Evolutionary conservation across 768 basidiomycete species (phyloP), one percentile per base, ranked within the genome.

Genomic region (Xanthoconium stramineum): DNA sequence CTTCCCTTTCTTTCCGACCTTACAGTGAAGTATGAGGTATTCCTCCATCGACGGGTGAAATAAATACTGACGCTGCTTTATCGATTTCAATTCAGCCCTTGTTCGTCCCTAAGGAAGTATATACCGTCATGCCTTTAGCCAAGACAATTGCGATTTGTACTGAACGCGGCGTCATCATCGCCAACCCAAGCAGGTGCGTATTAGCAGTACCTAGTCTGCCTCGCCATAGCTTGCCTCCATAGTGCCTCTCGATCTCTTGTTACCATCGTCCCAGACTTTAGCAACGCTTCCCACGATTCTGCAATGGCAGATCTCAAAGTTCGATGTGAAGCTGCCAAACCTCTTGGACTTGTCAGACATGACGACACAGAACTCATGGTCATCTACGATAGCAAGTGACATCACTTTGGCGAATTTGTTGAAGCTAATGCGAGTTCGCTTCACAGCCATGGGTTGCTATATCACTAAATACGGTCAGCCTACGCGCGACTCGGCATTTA

Each of bases 381-480:
- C 13, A 68, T 94, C 37, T 94, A 86, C 60, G 88, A 94, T 59
- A 79, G 91, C 88, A 53, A 64, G 85, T 66, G 47, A 30, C 46
- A 28, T 42, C 24, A 17, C 15, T 6, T 7, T 15, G 15, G 40
- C 12, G 40, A n/a, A 44, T 8, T 32, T 47, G 13, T 32, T 29
- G 52, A 51, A 37, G 49, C 50, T 12, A 32, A 28, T 62, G 30
- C 40, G 50, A 47, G 32, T 36, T 47, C n/a, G 11, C 47, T 39
- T 35, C 9, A 45, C 57, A 92, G 91, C 80, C 30, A 72, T 91
- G 39, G 91, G 91, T 14, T 89, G 83, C 64, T 93, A 88, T 67
- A 82, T 91, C 62, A 81, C 86, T 53, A 85, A 83, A 53, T 77
- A 83, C 58, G 91, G 91, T 3, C 67, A 74, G 1, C 89, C 89